Base-by-base conservation (phyloP, 257 asterid species). In the Solanum megistacrolobum region DNA sequence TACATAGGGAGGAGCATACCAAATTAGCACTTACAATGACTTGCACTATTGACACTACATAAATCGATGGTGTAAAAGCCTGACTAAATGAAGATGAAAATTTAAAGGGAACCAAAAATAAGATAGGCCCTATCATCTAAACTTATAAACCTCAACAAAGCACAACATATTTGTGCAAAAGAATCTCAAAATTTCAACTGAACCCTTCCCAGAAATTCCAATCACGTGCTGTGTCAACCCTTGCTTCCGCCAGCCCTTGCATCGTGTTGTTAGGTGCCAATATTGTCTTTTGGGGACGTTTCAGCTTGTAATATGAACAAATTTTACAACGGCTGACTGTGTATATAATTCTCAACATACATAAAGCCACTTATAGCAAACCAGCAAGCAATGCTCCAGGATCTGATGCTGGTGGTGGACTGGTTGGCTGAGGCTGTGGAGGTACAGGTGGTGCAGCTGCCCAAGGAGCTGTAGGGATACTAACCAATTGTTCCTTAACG, bases 351-450 rank as follows among this genome's bases (percentile, higher is more conserved):
- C 62, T 72, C 52, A 79, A 78, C 20, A 69, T 41, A 87, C 23
- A 16, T 12, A 55, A 27, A 73, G 86, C 71, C 87, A 85, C 73
- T 93, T 91, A 95, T 83, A 96, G 92, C 92, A 96, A 93, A 89
- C 96, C 98, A 78, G 98, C 97, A 87, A 96, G 98, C 62, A 95
- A 79, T 78, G 98, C 94, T 39, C 93, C 98, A 2, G 99, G 99
- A 90, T 96, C 98, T 62, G 96, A 89, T 82, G 82, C 9, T 58
- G 93, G 89, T 60, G 91, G 93, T 39, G 94, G 90, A 89, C 90
- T 90, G 27, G 88, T 48, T 18, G 97, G 94, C 65, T 86, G 94
- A 86, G 93, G 89, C 84, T 93, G 98, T 73, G 92, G 92, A 83
- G 95, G 93, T 82, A 5, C 16, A 1, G 88, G 82, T 27, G 92